Conservation (phyloP, 2,329 filamentous ascomycete genomes). For the Colletotrichum scovillei region DNA sequence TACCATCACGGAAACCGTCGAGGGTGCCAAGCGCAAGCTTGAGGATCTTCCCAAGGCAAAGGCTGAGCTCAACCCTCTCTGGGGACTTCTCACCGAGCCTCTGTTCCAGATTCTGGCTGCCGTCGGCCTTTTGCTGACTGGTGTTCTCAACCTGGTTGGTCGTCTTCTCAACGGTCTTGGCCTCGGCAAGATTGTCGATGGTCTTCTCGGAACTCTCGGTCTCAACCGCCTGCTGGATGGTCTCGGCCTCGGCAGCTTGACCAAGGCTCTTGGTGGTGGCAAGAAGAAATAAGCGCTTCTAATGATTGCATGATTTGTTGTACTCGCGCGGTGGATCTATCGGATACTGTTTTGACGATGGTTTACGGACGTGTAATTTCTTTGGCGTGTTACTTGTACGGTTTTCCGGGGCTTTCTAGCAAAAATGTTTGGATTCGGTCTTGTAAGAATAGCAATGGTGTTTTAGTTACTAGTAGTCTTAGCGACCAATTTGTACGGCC, state of each 20-base stretch:
- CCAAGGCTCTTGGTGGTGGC: conserved; percentile 52
- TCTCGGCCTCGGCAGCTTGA: conserved; percentile 71
- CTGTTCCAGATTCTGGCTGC: conserved; percentile 93
- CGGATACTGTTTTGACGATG: not conserved
- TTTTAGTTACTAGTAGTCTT: not conserved
- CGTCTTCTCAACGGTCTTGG: conserved; percentile 84
- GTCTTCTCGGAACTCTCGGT: conserved; percentile 80
- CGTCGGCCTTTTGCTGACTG: conserved; percentile 83
- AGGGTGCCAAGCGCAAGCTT: conserved; percentile 88
- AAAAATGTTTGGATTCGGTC: conserved; percentile 16
- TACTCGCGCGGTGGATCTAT: not conserved
- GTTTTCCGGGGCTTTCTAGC: not conserved
- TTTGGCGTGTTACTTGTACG: conserved; percentile 2
- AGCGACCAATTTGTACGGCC: conserved; percentile 20
- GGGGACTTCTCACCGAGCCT: conserved; percentile 84
- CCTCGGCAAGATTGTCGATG: conserved; percentile 83
- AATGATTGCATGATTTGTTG: not conserved
- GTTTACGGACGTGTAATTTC: not conserved
- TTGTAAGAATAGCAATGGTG: conserved; percentile 26
- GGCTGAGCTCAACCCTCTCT: conserved; percentile 93
- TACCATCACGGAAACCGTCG: conserved; percentile 84
- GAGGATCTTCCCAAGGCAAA: conserved; percentile 93
- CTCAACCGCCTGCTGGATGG: conserved; percentile 80
- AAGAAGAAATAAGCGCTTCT: conserved; percentile 44
- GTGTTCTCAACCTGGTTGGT: conserved; percentile 87